These are phyloP conservation scores for Musa troglodytarum DNA, from an alignment of 176 grass and related monocot genomes.

Conservation along the genomic window DNA sequence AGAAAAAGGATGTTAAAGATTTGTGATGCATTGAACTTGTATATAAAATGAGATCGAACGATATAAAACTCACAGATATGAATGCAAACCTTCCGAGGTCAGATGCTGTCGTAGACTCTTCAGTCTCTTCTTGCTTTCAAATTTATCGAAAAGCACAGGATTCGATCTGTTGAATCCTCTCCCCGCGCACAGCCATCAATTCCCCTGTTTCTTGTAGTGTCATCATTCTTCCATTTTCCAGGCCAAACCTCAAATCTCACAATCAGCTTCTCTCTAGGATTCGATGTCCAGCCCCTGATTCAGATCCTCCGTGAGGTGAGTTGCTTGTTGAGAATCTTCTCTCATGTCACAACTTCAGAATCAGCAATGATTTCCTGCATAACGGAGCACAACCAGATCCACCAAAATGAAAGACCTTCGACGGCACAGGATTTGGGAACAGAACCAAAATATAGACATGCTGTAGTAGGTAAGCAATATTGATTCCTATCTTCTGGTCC, in stretches of 20 bases:
- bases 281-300: slow-evolving; percentile 49
- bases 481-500: slow-evolving; percentile 41
- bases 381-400: neutral
- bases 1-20: neutral
- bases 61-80: neutral
- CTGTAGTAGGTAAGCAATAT: slow-evolving; percentile 21
- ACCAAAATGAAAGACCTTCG: neutral
- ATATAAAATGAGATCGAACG: neutral
- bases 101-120: slow-evolving; percentile 49
- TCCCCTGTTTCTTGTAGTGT: slow-evolving; percentile 68
- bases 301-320: slow-evolving; percentile 55
- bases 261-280: slow-evolving; percentile 54
- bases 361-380: slow-evolving; percentile 57
- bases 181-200: slow-evolving; percentile 61
- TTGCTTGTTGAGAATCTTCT: slow-evolving; percentile 48
- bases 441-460: neutral
- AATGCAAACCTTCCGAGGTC: slow-evolving; percentile 22
- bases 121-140: slow-evolving; percentile 54
- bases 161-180: slow-evolving; percentile 83
- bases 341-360: slow-evolving; percentile 48
- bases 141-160: slow-evolving; percentile 64
- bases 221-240: slow-evolving; percentile 46
- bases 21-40: neutral
- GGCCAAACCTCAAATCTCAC: slow-evolving; percentile 59
- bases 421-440: too few relatives aligned